Percentiles rank a stretch among this genome's conserved stretches.
Conservation (phyloP, 495 filamentous ascomycete species). For the Aspergillus mulundensis region DNA sequence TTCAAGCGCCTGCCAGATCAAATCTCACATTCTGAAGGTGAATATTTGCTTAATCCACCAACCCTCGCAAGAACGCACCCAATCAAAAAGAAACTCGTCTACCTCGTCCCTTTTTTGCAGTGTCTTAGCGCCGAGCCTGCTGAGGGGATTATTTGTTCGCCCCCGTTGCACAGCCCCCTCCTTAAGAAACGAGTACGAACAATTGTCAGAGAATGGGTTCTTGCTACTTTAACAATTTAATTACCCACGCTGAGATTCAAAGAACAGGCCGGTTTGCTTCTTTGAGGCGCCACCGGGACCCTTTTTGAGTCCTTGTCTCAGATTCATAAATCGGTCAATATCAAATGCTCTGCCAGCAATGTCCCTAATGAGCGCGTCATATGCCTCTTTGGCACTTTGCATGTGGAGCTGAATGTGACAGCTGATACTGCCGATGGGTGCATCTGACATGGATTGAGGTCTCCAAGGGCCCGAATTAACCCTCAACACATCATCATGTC, state of each 20-base stretch:
- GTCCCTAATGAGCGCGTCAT: not conserved
- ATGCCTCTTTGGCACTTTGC: not conserved
- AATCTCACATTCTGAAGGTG: not conserved
- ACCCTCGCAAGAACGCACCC: not conserved
- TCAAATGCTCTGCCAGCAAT: not conserved
- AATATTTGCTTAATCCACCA: not conserved
- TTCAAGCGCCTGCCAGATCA: not conserved
- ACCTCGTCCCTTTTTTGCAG: not conserved
- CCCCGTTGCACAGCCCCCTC: constrained; percentile 8
- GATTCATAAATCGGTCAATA: not conserved
- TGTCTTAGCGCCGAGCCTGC: not conserved
- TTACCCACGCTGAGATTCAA: not conserved
- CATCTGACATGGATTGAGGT: constrained; percentile 5
- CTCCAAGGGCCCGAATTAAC: not conserved
- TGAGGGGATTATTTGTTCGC: not conserved
- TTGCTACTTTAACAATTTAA: not conserved
- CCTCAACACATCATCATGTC: not conserved
- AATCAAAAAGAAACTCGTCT: not conserved
- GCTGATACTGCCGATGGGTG: not conserved
- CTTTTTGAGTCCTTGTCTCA: not conserved
- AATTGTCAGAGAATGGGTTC: not conserved
- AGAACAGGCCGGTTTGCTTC: not conserved
- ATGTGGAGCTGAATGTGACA: not conserved
- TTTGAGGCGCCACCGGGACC: not conserved
- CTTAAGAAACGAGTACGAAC: not conserved